Percentiles rank a stretch among this genome's conserved stretches.
Evolutionary conservation across 176 grass and related monocot species (phyloP).

Genomic region (Aegilops sharonensis): DNA sequence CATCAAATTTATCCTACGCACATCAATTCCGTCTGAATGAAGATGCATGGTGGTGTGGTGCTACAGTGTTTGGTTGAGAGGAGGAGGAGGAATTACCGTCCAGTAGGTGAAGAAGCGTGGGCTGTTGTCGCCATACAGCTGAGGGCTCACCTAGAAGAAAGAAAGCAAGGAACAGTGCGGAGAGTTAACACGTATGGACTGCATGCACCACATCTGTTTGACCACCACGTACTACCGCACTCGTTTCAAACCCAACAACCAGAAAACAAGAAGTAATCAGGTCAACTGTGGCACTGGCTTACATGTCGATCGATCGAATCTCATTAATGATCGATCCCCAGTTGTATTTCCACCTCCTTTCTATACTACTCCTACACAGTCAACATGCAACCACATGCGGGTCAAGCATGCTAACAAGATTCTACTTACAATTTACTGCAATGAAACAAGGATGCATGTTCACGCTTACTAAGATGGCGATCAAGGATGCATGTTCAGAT

Average conservation of each 20-base stretch:
- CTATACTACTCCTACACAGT: neutral
- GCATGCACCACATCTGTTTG: conserved; percentile 14
- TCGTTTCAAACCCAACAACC: neutral
- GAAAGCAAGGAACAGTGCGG: neutral
- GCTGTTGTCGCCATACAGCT: conserved; percentile 83
- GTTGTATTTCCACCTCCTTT: neutral
- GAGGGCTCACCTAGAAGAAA: conserved; percentile 73
- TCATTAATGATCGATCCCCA: conserved; percentile 35
- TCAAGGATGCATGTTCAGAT: neutral
- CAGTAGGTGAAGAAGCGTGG: conserved; percentile 99
- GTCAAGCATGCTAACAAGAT: neutral
- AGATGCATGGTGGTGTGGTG: neutral
- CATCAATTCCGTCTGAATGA: no score
- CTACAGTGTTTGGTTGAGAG: neutral
- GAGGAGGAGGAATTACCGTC: conserved; percentile 51
- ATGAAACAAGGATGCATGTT: neutral
- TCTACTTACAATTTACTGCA: neutral
- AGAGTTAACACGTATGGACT: conserved; percentile 21
- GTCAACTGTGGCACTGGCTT: conserved; percentile 28
- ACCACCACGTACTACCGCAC: neutral
- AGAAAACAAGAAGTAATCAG: conserved; percentile 11
- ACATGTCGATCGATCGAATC: conserved; percentile 36
- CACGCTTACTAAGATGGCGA: neutral
- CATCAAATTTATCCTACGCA: no score
- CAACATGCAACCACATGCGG: conserved; percentile 38